Conservation (phyloP, 768 basidiomycete species). For the Boletus rex-veris region DNA sequence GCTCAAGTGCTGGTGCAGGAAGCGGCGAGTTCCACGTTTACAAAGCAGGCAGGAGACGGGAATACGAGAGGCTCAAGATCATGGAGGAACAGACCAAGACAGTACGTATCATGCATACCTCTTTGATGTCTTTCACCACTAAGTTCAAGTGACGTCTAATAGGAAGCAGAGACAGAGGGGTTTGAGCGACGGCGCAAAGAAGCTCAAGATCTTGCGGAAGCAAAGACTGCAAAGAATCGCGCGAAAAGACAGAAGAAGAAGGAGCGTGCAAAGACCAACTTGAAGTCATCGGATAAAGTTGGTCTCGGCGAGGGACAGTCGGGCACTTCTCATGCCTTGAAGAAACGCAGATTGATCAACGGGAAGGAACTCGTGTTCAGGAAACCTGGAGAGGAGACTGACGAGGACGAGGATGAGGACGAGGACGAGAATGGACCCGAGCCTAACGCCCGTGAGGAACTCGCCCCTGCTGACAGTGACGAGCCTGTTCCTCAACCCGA, state of each 20-base stretch:
- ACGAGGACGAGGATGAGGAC: slow-evolving; percentile 43
- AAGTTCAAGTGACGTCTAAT: not conserved
- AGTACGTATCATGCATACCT: slow-evolving; percentile 40
- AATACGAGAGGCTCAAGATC: slow-evolving; percentile 91
- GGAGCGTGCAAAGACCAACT: slow-evolving; percentile 56
- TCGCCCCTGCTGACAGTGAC: not conserved
- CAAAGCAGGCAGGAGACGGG: slow-evolving; percentile 88
- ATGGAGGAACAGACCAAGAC: slow-evolving; percentile 80
- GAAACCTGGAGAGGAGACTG: slow-evolving; percentile 49
- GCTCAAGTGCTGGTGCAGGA: slow-evolving; percentile 94
- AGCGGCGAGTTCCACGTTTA: slow-evolving; percentile 99
- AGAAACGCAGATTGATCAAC: slow-evolving; percentile 79
- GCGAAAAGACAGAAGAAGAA: slow-evolving; percentile 94
- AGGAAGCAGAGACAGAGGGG: slow-evolving; percentile 72
- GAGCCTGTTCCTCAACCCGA: slow-evolving; percentile 1
- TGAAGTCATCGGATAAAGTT: slow-evolving; percentile 26
- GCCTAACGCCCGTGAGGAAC: slow-evolving; percentile 2
- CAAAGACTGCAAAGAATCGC: slow-evolving; percentile 94
- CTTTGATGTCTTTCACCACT: not conserved
- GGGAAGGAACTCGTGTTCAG: slow-evolving; percentile 67
- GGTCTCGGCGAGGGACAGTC: slow-evolving; percentile 25
- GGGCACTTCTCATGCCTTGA: slow-evolving; percentile 43
- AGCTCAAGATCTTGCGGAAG: slow-evolving; percentile 67
- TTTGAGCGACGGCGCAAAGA: slow-evolving; percentile 74
- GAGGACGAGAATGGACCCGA: slow-evolving; percentile 28